phyloP scores from a whole-genome alignment of 768 basidiomycete species.

The Amanita fuliginea region DNA sequence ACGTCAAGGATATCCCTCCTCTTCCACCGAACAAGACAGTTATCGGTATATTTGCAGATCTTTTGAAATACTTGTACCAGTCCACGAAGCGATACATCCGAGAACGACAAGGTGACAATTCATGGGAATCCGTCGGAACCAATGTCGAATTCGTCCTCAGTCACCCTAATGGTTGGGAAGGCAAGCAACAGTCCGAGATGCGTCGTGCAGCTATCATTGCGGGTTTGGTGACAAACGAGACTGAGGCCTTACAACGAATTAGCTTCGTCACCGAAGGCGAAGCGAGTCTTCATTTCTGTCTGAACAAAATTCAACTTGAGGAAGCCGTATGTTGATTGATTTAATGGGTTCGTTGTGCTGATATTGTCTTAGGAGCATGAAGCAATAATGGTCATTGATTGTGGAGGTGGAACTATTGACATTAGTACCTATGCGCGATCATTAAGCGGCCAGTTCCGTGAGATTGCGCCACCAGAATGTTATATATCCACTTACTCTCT shows the following conservation, averaged over 20 bases:
- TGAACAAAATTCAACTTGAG: constrained; percentile 10
- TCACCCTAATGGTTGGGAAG: constrained; percentile 49
- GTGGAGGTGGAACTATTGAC: background rate
- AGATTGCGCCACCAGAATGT: background rate
- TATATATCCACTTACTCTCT: constrained; percentile 9
- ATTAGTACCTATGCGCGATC: background rate
- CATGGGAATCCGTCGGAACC: constrained; percentile 11
- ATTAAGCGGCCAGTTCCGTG: background rate
- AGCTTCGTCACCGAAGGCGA: constrained; percentile 46
- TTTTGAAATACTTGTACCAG: constrained; percentile 27
- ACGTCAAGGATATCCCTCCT: constrained; percentile 19
- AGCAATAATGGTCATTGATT: background rate
- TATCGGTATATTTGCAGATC: constrained; percentile 28
- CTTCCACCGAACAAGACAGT: constrained; percentile 25
- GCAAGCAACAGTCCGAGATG: constrained; percentile 37
- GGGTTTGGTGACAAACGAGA: constrained; percentile 26
- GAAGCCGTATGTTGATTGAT: constrained; percentile 10
- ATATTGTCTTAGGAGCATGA: background rate
- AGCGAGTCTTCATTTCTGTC: constrained; percentile 40
- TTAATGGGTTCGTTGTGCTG: background rate
- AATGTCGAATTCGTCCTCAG: constrained; percentile 30
- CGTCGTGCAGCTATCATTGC: constrained; percentile 34
- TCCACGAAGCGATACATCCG: constrained; percentile 26
- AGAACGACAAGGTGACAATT: constrained; percentile 18
- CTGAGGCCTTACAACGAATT: constrained; percentile 24